Evolutionary conservation across 805 yeast genomes (phyloP).

Genomic region (Metschnikowia baotianmanensis): DNA sequence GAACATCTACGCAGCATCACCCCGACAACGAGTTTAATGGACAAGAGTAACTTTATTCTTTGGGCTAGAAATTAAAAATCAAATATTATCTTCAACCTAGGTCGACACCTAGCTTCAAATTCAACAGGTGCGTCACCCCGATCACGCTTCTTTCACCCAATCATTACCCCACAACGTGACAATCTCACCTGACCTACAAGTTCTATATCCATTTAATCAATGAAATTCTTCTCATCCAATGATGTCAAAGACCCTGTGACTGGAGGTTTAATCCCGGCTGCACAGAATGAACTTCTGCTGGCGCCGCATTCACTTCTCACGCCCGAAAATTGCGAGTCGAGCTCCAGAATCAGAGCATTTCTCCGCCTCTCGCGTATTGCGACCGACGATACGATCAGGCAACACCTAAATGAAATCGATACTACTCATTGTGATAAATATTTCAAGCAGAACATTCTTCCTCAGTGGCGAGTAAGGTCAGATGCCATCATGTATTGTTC

Average conservation of each 20-base stretch:
- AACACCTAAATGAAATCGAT: slow-evolving; percentile 35
- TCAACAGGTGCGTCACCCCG: too few species aligned
- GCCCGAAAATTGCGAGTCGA: slow-evolving; percentile 34
- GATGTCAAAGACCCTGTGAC: background rate
- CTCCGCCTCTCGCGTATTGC: slow-evolving; percentile 37
- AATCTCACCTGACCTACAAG: background rate
- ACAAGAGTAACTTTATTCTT: too few species aligned
- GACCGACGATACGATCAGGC: slow-evolving; percentile 40
- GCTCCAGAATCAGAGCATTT: slow-evolving; percentile 36
- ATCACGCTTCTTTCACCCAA: too few species aligned
- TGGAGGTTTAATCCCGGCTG: background rate
- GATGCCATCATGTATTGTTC: slow-evolving; percentile 31
- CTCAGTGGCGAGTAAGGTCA: slow-evolving; percentile 38
- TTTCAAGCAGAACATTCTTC: slow-evolving; percentile 27
- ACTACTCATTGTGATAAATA: slow-evolving; percentile 26
- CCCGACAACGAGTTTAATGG: too few species aligned
- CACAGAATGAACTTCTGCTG: background rate
- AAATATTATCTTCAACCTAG: too few species aligned
- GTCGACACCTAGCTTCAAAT: too few species aligned
- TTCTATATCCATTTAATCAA: background rate
- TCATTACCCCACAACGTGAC: background rate
- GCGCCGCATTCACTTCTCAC: slow-evolving; percentile 18
- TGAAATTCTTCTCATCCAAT: background rate
- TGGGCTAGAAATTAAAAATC: too few species aligned
- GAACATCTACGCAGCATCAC: too few species aligned